Conservation (phyloP, 257 asterid genomes). For the Solanum microdontum region DNA sequence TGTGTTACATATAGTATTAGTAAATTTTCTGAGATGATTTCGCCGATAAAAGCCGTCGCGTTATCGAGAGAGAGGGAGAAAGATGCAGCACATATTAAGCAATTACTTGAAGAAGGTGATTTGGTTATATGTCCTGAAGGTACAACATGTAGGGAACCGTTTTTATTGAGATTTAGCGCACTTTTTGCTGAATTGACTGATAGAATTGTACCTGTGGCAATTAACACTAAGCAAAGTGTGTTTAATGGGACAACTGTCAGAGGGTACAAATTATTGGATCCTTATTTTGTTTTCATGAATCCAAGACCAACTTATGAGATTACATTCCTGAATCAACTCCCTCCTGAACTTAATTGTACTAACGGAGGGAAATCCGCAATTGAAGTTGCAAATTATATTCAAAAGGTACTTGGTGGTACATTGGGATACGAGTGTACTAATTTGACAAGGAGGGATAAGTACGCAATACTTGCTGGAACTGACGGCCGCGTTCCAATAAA, state of each 20-base stretch:
- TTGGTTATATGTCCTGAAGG: constrained; percentile 84
- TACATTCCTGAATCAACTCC: constrained; percentile 60
- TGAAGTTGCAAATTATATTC: constrained; percentile 79
- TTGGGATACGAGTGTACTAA: constrained; percentile 79
- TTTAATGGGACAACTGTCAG: constrained; percentile 79
- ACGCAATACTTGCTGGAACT: constrained; percentile 69
- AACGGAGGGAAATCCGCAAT: constrained; percentile 72
- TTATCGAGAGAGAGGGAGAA: constrained; percentile 66
- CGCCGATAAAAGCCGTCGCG: constrained; percentile 81
- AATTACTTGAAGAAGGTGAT: constrained; percentile 62
- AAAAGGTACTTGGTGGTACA: constrained; percentile 68
- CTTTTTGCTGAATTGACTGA: constrained; percentile 79
- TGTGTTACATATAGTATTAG: constrained; percentile 86
- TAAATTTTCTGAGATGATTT: constrained; percentile 58
- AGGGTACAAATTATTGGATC: constrained; percentile 57
- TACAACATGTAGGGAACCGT: constrained; percentile 80
- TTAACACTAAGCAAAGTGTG: constrained; percentile 49
- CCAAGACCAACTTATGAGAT: constrained; percentile 78
- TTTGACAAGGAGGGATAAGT: constrained; percentile 77
- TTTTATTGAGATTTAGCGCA: constrained; percentile 73
- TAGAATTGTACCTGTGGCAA: constrained; percentile 83
- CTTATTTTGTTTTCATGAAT: constrained; percentile 86
- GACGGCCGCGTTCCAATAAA: constrained; percentile 39
- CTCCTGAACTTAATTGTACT: constrained; percentile 38
- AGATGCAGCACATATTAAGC: constrained; percentile 64